phyloP scores from a whole-genome alignment of 2,329 filamentous ascomycete species.

The Botrytis fragariae region DNA sequence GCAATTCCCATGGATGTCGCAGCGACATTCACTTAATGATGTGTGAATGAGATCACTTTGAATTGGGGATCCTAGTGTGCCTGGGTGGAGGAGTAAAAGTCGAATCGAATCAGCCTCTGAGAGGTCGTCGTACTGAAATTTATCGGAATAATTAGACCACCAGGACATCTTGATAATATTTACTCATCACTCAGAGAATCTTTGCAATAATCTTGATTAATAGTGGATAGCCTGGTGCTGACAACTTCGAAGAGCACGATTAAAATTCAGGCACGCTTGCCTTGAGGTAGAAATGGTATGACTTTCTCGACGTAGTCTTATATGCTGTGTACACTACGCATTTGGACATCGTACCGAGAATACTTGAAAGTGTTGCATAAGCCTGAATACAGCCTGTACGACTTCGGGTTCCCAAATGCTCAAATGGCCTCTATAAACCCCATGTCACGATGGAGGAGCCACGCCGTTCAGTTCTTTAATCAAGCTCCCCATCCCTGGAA shows the following conservation, averaged over 20 bases:
- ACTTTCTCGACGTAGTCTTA: not conserved
- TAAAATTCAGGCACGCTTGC: not conserved
- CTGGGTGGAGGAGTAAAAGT: not conserved
- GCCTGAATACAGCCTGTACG: not conserved
- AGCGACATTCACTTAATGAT: not conserved
- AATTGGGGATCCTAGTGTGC: not conserved
- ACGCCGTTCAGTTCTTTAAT: constrained; percentile 5
- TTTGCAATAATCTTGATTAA: no score
- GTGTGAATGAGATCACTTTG: not conserved
- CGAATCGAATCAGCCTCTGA: not conserved
- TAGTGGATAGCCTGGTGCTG: not conserved
- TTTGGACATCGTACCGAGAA: not conserved
- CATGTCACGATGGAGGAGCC: not conserved
- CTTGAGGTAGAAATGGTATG: not conserved
- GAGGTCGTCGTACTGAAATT: not conserved
- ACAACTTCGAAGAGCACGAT: not conserved
- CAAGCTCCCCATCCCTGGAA: not conserved
- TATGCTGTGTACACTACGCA: not conserved
- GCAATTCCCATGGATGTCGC: not conserved
- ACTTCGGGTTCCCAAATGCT: no score
- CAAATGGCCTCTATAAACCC: no score
- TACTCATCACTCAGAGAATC: not conserved
- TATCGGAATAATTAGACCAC: not conserved
- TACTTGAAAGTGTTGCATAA: not conserved
- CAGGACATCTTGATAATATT: not conserved